phyloP scores from a whole-genome alignment of 2,329 filamentous ascomycete genomes.

The Monilinia fructigena region DNA sequence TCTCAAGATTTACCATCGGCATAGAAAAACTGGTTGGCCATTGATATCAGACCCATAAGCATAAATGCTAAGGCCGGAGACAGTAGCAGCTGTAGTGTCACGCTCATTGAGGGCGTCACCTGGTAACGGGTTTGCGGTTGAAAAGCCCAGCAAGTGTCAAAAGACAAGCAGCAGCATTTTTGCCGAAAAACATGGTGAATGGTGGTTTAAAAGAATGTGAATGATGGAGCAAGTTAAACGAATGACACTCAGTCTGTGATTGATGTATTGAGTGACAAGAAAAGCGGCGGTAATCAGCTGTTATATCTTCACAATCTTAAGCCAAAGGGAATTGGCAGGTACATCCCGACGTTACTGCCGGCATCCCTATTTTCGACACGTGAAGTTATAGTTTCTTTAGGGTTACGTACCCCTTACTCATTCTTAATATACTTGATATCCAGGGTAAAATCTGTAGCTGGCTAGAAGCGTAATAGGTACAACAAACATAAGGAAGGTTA shows the following conservation, averaged over 20 bases:
- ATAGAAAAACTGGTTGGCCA: constrained; percentile 1
- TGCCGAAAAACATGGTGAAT: neutral
- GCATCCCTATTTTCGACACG: neutral
- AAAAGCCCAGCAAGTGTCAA: neutral
- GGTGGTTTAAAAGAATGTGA: neutral
- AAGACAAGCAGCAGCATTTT: neutral
- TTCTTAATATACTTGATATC: no score
- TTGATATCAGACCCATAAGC: neutral
- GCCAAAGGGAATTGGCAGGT: neutral
- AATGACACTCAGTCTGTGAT: neutral
- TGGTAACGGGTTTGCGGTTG: neutral
- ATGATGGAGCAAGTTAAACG: neutral
- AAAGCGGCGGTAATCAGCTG: neutral
- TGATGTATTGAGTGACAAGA: neutral
- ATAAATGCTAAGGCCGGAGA: neutral
- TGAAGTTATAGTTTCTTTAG: neutral
- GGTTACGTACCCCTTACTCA: neutral
- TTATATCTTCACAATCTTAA: constrained; percentile 5
- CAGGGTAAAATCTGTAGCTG: no score
- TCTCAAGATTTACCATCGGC: neutral
- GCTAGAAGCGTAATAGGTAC: no score
- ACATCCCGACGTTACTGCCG: neutral
- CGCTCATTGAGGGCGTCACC: neutral
- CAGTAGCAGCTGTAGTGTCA: neutral
- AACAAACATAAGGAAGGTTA: no score